Percentiles rank a stretch among this genome's conserved stretches.
phyloP scores from a whole-genome alignment of 106 monocot genomes.

The Acanthochlamys bracteata region DNA sequence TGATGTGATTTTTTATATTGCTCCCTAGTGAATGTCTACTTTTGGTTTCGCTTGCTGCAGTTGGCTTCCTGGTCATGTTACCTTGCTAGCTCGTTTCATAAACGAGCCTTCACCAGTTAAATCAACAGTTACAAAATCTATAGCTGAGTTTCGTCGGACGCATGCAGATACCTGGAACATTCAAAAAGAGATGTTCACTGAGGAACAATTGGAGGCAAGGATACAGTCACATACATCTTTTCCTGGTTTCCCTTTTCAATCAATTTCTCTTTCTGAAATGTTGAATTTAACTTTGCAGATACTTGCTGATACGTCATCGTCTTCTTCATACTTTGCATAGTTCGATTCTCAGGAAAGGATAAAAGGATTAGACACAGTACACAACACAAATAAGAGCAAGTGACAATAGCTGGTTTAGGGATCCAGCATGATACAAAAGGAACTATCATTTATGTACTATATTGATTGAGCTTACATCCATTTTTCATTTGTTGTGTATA shows the following conservation, averaged over 20 bases:
- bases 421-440: too few species aligned
- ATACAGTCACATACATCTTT: not conserved
- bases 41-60: slow-evolving; percentile 17
- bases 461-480: not conserved
- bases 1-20: too few species aligned
- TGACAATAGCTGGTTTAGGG: too few species aligned
- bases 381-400: too few species aligned
- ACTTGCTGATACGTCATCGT: slow-evolving; percentile 79
- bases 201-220: slow-evolving; percentile 97
- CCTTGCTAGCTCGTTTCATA: slow-evolving; percentile 79
- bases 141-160: slow-evolving; percentile 92
- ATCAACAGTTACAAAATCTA: slow-evolving; percentile 88
- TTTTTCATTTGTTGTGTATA: not conserved
- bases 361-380: too few species aligned
- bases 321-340: slow-evolving; percentile 92
- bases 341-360: not conserved
- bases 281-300: slow-evolving; percentile 39
- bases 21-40: too few species aligned
- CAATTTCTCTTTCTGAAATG: not conserved
- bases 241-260: not conserved
- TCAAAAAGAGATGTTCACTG: slow-evolving; percentile 81
- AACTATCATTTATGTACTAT: not conserved
- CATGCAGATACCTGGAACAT: slow-evolving; percentile 99
- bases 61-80: slow-evolving; percentile 95
- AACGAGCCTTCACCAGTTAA: slow-evolving; percentile 75